Evolutionary conservation across 1,284 basidiomycete genomes (phyloP).

Genomic region (Gomphus sp.): DNA sequence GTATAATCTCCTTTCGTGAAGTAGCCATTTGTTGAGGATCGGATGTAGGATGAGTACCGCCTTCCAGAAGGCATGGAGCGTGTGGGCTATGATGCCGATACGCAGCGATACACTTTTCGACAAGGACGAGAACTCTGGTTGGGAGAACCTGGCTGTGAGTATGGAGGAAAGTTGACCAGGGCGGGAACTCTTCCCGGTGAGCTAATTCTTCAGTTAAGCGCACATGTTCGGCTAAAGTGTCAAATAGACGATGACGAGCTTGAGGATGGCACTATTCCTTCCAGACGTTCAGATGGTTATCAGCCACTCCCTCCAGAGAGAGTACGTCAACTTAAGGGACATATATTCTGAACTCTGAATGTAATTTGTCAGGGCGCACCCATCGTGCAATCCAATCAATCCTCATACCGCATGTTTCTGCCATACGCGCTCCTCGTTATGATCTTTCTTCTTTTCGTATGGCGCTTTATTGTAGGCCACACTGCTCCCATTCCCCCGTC

Average conservation of each 20-base stretch:
- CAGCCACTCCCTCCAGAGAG: slow-evolving; percentile 40
- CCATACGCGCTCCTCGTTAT: slow-evolving; percentile 67
- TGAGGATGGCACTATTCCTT: slow-evolving; percentile 35
- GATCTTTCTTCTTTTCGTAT: slow-evolving; percentile 54
- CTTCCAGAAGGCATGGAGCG: slow-evolving; percentile 44
- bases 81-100: slow-evolving; percentile 45
- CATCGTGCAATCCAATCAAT: slow-evolving; percentile 22
- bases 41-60: slow-evolving; percentile 34
- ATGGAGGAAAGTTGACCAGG: slow-evolving; percentile 3
- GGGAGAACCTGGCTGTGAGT: slow-evolving; percentile 5
- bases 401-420: slow-evolving; percentile 54
- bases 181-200: slow-evolving; percentile 1
- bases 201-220: background rate
- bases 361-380: background rate
- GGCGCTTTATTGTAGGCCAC: slow-evolving; percentile 43
- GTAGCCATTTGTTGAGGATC: background rate
- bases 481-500: slow-evolving; percentile 26
- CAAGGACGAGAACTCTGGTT: slow-evolving; percentile 5
- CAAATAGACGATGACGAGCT: slow-evolving; percentile 32
- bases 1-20: slow-evolving; percentile 14
- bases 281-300: slow-evolving; percentile 44
- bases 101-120: slow-evolving; percentile 36
- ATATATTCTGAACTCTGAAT: background rate
- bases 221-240: background rate
- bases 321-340: slow-evolving; percentile 28